These are phyloP conservation scores for Pseudomicrostroma phylloplanum DNA, from an alignment of 1,284 basidiomycete genomes.

Conservation along the genomic window DNA sequence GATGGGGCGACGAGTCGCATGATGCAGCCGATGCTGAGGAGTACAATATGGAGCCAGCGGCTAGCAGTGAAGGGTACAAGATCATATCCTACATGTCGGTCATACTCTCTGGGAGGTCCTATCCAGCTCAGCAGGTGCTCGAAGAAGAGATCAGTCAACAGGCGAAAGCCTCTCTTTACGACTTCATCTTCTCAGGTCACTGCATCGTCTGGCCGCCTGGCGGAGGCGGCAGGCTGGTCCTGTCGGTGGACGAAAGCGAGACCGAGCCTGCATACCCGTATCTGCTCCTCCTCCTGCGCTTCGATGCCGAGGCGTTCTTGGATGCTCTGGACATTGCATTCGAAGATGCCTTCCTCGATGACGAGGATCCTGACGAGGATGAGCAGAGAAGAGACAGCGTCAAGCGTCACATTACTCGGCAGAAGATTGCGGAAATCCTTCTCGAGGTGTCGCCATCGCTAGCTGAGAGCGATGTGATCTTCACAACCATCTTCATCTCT, in stretches of 20 bases:
- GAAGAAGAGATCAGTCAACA: background rate
- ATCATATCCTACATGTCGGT: conserved; percentile 86
- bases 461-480: conserved; percentile 54
- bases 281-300: conserved; percentile 71
- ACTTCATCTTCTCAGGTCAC: conserved; percentile 74
- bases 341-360: conserved; percentile 84
- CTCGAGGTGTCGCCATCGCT: conserved; percentile 62
- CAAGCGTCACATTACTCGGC: conserved; percentile 59
- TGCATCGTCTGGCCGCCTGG: conserved; percentile 72
- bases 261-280: conserved; percentile 66
- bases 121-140: conserved; percentile 71
- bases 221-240: conserved; percentile 64
- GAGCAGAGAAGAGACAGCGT: background rate
- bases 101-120: conserved; percentile 74
- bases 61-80: conserved; percentile 70
- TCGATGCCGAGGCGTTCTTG: conserved; percentile 89
- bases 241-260: conserved; percentile 52
- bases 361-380: conserved; percentile 54
- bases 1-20: conserved; percentile 12
- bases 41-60: background rate
- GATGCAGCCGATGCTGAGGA: conserved; percentile 20
- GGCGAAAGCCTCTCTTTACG: conserved; percentile 57
- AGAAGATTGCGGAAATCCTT: conserved; percentile 76
- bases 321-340: conserved; percentile 90
- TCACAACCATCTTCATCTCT: conserved; percentile 90